A percentile compares a stretch with the other conserved stretches of the same genome.
Conservation (phyloP, 2,329 filamentous ascomycete genomes). For the Fusarium brachygibbosum region DNA sequence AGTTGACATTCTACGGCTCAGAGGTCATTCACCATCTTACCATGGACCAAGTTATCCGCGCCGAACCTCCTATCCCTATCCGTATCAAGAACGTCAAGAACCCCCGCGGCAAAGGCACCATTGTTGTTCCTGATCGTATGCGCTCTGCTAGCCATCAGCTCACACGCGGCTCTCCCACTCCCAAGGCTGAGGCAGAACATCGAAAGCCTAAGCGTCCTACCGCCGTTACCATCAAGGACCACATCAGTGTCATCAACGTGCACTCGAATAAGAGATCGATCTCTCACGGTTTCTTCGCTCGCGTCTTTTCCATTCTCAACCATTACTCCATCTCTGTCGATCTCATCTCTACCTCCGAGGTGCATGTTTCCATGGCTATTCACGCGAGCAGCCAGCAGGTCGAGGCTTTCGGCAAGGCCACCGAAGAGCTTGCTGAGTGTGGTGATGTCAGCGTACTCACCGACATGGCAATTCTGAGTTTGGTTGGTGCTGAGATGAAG, state of each 20-base stretch:
- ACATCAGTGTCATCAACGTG: slow-evolving; percentile 96
- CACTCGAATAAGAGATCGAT: slow-evolving; percentile 97
- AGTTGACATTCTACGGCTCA: slow-evolving; percentile 93
- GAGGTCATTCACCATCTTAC: slow-evolving; percentile 99
- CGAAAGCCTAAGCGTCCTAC: slow-evolving; percentile 81
- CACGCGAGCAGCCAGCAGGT: slow-evolving; percentile 79
- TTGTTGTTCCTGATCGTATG: slow-evolving; percentile 82
- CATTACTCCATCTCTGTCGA: slow-evolving; percentile 90
- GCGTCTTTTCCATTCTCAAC: slow-evolving; percentile 92
- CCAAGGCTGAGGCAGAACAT: slow-evolving; percentile 51
- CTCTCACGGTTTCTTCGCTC: slow-evolving; percentile 94
- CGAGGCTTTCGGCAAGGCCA: slow-evolving; percentile 75
- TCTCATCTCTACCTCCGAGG: slow-evolving; percentile 95
- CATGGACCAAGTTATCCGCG: slow-evolving; percentile 95
- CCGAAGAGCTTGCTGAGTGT: slow-evolving; percentile 80
- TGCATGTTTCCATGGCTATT: slow-evolving; percentile 97
- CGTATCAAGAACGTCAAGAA: slow-evolving; percentile 95
- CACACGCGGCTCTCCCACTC: slow-evolving; percentile 64
- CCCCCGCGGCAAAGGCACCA: slow-evolving; percentile 80
- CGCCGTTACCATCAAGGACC: slow-evolving; percentile 96
- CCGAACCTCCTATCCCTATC: slow-evolving; percentile 82
- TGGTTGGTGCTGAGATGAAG: slow-evolving; percentile 97
- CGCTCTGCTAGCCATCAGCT: slow-evolving; percentile 69
- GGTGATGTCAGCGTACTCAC: slow-evolving; percentile 92
- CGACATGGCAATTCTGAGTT: slow-evolving; percentile 94